These are phyloP conservation scores for Rhizodiscina lignyota DNA, from an alignment of 495 filamentous ascomycete species.

Conservation along the genomic window DNA sequence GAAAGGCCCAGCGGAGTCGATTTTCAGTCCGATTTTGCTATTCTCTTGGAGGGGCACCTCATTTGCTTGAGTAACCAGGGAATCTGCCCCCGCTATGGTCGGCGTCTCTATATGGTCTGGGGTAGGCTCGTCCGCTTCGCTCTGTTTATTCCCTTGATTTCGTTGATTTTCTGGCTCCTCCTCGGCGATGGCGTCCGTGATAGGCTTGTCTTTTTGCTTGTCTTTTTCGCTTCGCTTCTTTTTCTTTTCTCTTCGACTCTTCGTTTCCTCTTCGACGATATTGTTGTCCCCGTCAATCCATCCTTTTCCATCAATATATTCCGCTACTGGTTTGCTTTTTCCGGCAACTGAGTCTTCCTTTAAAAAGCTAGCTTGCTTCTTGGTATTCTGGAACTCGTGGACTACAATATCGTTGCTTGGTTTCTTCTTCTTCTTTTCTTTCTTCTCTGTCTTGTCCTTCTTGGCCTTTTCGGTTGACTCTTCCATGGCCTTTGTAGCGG, in stretches of 20 bases:
- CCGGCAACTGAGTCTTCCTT: conserved; percentile 25
- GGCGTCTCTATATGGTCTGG: no score
- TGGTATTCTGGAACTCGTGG: conserved; percentile 67
- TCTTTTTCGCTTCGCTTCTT: conserved; percentile 7
- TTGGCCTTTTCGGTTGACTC: conserved; percentile 26
- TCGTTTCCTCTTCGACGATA: conserved; percentile 42
- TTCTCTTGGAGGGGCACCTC: no score
- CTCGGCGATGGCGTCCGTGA: neutral
- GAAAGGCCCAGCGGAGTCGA: conserved; percentile 8
- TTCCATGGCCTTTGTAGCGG: conserved; percentile 20
- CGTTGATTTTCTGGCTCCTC: no score
- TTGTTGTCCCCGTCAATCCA: conserved; percentile 75
- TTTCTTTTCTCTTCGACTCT: conserved; percentile 10
- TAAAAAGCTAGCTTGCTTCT: conserved; percentile 63
- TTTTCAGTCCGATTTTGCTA: no score
- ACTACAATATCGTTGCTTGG: conserved; percentile 38
- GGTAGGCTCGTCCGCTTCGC: conserved; percentile 1
- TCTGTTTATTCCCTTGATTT: neutral
- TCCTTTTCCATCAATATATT: conserved; percentile 63
- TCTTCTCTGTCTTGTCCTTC: conserved; percentile 33
- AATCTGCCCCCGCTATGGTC: no score
- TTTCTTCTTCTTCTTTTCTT: conserved; percentile 35
- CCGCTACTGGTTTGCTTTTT: conserved; percentile 25
- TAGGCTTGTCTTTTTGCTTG: neutral
- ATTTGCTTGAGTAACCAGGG: no score